phyloP scores from a whole-genome alignment of 139 green algal genomes.

The Nannochloris sp. region DNA sequence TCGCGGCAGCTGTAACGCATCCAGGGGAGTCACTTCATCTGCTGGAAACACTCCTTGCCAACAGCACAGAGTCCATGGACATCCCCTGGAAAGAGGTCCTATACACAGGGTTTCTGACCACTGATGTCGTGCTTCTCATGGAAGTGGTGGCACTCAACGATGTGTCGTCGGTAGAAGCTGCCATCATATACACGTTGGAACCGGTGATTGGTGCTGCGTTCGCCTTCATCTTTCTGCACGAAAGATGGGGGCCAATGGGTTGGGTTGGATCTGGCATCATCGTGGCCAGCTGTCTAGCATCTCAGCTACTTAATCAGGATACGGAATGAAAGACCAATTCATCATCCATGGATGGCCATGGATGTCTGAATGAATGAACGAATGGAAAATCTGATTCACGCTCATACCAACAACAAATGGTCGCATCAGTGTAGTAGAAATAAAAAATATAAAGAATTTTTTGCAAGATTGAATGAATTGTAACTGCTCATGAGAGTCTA shows the following conservation, averaged over 20 bases:
- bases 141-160: constrained; percentile 59
- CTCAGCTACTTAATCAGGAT: too few species aligned
- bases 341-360: too few species aligned
- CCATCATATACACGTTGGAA: constrained; percentile 63
- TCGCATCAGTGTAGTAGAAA: too few species aligned
- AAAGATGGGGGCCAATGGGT: constrained; percentile 50
- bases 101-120: constrained; percentile 54
- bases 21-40: background rate
- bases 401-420: too few species aligned
- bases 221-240: constrained; percentile 48
- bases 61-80: background rate
- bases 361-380: too few species aligned
- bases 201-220: constrained; percentile 46
- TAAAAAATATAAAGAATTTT: too few species aligned
- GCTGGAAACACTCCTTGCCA: background rate
- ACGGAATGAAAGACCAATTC: too few species aligned
- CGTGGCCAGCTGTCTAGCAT: constrained; percentile 23
- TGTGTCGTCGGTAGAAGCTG: constrained; percentile 47
- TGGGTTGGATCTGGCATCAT: constrained; percentile 55
- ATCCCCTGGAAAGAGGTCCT: constrained; percentile 36
- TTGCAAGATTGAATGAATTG: background rate
- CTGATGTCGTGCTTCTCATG: constrained; percentile 53
- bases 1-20: constrained; percentile 11
- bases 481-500: background rate
- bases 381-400: too few species aligned